Evolutionary conservation across 768 basidiomycete species (phyloP).

Genomic region (Termitomyces sp.): DNA sequence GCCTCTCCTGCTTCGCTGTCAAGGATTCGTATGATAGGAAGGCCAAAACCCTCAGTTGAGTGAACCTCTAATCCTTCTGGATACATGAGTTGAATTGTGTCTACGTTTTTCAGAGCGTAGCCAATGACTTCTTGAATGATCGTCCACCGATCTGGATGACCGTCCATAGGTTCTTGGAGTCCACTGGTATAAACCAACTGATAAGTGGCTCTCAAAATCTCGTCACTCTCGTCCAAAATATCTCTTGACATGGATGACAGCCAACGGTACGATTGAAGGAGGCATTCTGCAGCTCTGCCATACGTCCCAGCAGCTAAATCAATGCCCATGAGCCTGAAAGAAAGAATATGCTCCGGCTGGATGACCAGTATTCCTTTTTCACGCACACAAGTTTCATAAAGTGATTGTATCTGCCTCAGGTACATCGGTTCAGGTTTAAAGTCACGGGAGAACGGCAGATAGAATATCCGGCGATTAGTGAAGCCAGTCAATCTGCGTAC

Average conservation of each 20-base stretch:
- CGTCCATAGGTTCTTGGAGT: constrained; percentile 34
- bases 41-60: neutral
- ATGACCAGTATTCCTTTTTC: constrained; percentile 43
- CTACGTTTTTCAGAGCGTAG: constrained; percentile 23
- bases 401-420: constrained; percentile 22
- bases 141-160: constrained; percentile 42
- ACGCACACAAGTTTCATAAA: constrained; percentile 38
- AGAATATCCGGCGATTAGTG: constrained; percentile 45
- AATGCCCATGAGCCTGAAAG: constrained; percentile 46
- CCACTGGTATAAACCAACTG: constrained; percentile 49
- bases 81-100: constrained; percentile 11
- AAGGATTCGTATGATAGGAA: constrained; percentile 21
- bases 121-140: constrained; percentile 37
- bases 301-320: constrained; percentile 25
- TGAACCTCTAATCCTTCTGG: constrained; percentile 22
- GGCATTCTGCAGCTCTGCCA: constrained; percentile 10
- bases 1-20: constrained; percentile 13
- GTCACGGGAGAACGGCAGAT: constrained; percentile 49
- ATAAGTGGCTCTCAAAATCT: constrained; percentile 46
- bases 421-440: constrained; percentile 20
- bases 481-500: constrained; percentile 43
- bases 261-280: constrained; percentile 30
- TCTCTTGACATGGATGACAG: constrained; percentile 30
- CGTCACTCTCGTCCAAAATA: constrained; percentile 47
- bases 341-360: constrained; percentile 56